Base-by-base conservation (phyloP, 2,329 filamentous ascomycete genomes). In the Calonectria henricotiae region DNA sequence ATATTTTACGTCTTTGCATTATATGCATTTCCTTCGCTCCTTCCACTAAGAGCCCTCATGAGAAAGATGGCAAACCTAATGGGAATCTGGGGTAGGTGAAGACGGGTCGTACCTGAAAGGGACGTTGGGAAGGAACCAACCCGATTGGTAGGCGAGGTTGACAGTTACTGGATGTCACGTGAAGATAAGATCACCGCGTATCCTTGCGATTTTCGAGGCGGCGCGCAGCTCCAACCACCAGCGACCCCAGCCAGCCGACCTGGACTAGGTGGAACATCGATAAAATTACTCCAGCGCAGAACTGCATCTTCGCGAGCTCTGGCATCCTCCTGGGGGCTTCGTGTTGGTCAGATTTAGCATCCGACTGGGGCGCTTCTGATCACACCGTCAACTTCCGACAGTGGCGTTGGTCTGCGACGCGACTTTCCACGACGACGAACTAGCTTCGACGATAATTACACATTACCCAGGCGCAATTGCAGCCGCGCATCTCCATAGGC, bases 111-210 rank as follows among this genome's bases (percentile, higher is more conserved):
- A 17, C 66, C 60, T 68, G 49, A 55, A 49, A 49, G 13, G 13
- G 49, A 62, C 58, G 62, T 66, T 62, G 49, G 44, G 25, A 39
- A 60, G 75, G 37, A 72, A 76, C 25, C 37, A 13, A 73, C 67
- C 77, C 77, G 78, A 79, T 79, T 79, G 78, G 76, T 62, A 12
- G 25, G 23, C 9, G 12, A 8, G 6, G 6, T 17, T 43, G 46
- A 44, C 32, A 17, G 25, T 15, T 20, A 37, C 8, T 20, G 15
- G 23, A 7, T 13, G 20, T 70, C 68, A 70, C 68, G 68, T 70
- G 68, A 61, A 67, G 68, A 64, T 60, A 67, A 63, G 58, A 43
- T 27, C 27, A 62, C 30, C 67, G 62, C 68, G 64, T 65, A 70
- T 67, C 68, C 68, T 63, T 46, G 63, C 63, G 64, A 70, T 63